Evolutionary conservation across 2,329 filamentous ascomycete species (phyloP).

Genomic region (Trichoderma hamatum): DNA sequence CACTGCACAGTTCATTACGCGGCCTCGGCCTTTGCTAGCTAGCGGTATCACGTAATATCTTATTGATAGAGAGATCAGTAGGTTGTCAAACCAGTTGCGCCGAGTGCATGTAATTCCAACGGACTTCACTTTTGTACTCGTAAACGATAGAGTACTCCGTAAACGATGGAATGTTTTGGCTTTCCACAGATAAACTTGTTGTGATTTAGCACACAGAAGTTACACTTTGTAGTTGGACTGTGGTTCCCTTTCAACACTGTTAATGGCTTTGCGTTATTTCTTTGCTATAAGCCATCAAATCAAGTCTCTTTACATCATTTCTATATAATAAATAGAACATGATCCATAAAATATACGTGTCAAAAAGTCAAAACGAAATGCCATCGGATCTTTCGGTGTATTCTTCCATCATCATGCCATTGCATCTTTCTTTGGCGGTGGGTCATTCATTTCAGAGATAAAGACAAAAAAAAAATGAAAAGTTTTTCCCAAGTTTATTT

Average conservation of each 20-base stretch:
- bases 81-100: neutral
- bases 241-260: neutral
- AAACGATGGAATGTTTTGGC: neutral
- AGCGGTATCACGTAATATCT: neutral
- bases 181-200: neutral
- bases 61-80: neutral
- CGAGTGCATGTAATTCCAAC: neutral
- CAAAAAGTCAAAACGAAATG: neutral
- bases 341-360: neutral
- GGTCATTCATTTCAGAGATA: neutral
- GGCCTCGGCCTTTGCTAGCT: neutral
- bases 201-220: too few relatives aligned
- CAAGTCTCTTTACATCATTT: constrained; percentile 6
- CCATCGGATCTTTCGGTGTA: neutral
- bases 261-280: neutral
- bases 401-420: neutral
- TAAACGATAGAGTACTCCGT: too few relatives aligned
- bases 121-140: too few relatives aligned
- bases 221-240: neutral
- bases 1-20: neutral
- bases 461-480: neutral
- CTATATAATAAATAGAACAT: neutral
- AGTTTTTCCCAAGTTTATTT: neutral
- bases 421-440: neutral
- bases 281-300: neutral